phyloP scores from a whole-genome alignment of 257 asterid species.

The Solanum virginianum region DNA sequence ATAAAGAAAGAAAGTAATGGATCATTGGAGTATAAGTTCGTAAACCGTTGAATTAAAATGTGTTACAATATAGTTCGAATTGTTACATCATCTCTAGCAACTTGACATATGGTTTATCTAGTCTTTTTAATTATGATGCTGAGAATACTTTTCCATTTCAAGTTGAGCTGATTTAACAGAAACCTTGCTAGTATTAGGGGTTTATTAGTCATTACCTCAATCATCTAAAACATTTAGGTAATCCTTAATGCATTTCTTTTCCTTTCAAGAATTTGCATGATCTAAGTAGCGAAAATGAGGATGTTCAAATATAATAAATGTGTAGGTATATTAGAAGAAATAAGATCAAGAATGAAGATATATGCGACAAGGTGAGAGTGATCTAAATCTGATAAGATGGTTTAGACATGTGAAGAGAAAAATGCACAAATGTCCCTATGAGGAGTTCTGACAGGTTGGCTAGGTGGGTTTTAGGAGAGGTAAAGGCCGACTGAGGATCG shows the following conservation, averaged over 20 bases:
- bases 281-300: not conserved
- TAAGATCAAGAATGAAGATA: not conserved
- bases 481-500: rapidly evolving
- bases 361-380: not conserved
- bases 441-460: not conserved
- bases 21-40: not conserved
- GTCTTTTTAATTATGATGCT: not conserved
- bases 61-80: not conserved
- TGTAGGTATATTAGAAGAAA: not conserved
- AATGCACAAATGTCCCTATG: not conserved
- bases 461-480: not conserved
- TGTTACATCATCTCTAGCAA: not conserved
- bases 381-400: not conserved
- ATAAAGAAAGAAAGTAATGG: not conserved
- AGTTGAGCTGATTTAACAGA: not conserved
- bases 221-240: not conserved
- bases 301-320: not conserved
- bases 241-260: not conserved
- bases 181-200: not conserved
- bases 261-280: not conserved
- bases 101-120: not conserved
- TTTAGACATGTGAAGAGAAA: not conserved
- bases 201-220: not conserved
- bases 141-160: not conserved
- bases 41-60: not conserved